A percentile compares a stretch with the other conserved stretches of the same genome.
Conservation (phyloP, 495 filamentous ascomycete species). For the Cercophora newfieldiana region DNA sequence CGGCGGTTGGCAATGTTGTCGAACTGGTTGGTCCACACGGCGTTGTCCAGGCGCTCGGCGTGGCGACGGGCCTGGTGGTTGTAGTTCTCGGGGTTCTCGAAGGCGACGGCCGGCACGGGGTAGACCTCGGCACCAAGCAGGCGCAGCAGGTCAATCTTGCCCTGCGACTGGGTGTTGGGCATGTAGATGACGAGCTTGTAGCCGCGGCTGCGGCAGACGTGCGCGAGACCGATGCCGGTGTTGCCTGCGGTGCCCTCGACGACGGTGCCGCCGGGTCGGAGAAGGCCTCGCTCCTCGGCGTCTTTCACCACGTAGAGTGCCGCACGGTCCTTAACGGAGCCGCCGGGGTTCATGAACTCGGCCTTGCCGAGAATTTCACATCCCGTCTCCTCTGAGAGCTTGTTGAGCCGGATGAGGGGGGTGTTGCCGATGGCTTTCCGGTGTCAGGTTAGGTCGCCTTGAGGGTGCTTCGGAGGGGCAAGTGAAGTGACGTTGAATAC, state of each 20-base stretch:
- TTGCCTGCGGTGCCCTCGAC: slow-evolving; percentile 97
- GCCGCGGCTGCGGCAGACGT: slow-evolving; percentile 90
- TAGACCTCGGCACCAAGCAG: slow-evolving; percentile 95
- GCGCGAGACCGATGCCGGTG: slow-evolving; percentile 95
- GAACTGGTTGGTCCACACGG: slow-evolving; percentile 99
- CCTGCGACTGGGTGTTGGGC: slow-evolving; percentile 97
- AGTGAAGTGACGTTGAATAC: background rate
- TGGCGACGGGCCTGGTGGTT: slow-evolving; percentile 93
- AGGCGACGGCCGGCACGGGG: slow-evolving; percentile 96
- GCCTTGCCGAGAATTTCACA: slow-evolving; percentile 96
- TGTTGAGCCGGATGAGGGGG: slow-evolving; percentile 85
- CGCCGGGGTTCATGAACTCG: slow-evolving; percentile 98
- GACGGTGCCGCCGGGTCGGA: slow-evolving; percentile 85
- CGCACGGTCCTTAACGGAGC: slow-evolving; percentile 94
- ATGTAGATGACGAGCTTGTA: slow-evolving; percentile 98
- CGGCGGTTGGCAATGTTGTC: slow-evolving; percentile 93
- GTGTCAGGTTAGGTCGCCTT: slow-evolving; percentile 12
- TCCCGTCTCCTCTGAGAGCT: slow-evolving; percentile 84
- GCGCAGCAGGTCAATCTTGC: slow-evolving; percentile 91
- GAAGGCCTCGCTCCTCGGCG: slow-evolving; percentile 82
- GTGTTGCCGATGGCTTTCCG: slow-evolving; percentile 90
- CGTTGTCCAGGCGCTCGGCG: slow-evolving; percentile 81
- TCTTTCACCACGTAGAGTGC: slow-evolving; percentile 92
- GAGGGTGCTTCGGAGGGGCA: background rate
- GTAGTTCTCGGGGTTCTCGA: slow-evolving; percentile 94